Base-by-base conservation (phyloP, 805 yeast genomes). In the Cyberlindnera petersonii region DNA sequence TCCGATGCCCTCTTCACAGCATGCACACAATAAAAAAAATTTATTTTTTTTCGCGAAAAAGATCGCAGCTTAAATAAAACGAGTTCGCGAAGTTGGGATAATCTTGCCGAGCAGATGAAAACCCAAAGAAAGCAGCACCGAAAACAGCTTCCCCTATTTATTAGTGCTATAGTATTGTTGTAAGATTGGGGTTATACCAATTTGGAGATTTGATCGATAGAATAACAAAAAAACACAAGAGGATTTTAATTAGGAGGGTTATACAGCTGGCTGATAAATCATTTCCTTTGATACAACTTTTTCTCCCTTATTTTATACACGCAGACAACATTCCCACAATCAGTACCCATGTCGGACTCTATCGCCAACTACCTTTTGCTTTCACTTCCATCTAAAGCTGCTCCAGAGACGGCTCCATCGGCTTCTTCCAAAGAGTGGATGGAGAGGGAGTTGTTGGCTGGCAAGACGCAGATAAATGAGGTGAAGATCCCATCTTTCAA, bases 401-500 rank as follows among this genome's bases (percentile, higher is more conserved):
- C 75, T 43, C 85, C 86, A 5, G 71, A 72, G 42, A 65, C 79
- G 1, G 66, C 56, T 24, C 59, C 65, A 9, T 50, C 73, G 30
- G 64, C 72, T 26, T 50, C 65, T 62, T 40, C 59, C n/a, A 49
- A 59, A 48, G 45, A 63, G 15, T 81, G 82, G 79, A 63, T 86
- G 43, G 77, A 79, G 48, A 61, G 70, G 36, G 60, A 66, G 22
- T 64, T 82, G 43, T 64, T 74, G 44, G 75, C 70, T 17, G 89
- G 88, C 16, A 72, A 68, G 49, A 71, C 74, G 28, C 79, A 75
- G 34, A 68, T 86, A 24, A 61, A 70, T 38, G 66, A 72, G 40
- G 75, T 84, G 42, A 66, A 69, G 24, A 69, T 88, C 36, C 98
- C 98, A 7, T 78, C 72, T 46, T 91, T 93, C 64, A 91, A 93